A percentile compares a stretch with the other conserved stretches of the same genome.
These are phyloP conservation scores for Fusarium chaquense DNA, from an alignment of 2,329 filamentous ascomycete species.

Conservation along the genomic window DNA sequence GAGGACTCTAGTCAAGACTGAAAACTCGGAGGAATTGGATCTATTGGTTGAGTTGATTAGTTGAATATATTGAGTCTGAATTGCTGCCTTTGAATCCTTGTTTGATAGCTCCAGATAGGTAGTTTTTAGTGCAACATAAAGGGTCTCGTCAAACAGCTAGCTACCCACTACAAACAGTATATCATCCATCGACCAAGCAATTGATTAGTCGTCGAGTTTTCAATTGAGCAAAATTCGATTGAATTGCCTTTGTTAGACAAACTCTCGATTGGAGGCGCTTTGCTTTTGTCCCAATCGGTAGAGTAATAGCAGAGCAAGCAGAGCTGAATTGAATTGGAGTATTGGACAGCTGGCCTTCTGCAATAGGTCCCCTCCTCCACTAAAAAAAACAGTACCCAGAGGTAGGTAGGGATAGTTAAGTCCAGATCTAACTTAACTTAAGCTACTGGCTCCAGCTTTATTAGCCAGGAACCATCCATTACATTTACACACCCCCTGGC, in stretches of 20 bases:
- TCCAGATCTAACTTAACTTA: slow-evolving; percentile 21
- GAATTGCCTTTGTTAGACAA: not conserved
- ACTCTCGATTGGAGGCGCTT: slow-evolving; percentile 10
- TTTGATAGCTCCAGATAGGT: slow-evolving; percentile 5
- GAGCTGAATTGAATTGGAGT: slow-evolving; percentile 13
- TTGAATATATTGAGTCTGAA: not conserved
- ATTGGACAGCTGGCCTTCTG: slow-evolving; percentile 43
- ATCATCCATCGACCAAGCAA: not conserved
- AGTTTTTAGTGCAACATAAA: slow-evolving; percentile 21
- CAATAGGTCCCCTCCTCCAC: slow-evolving; percentile 30
- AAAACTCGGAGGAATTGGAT: not conserved
- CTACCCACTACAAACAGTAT: not conserved
- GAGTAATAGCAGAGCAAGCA: slow-evolving; percentile 1
- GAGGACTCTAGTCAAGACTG: not conserved
- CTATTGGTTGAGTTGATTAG: not conserved
- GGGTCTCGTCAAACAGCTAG: slow-evolving; percentile 16
- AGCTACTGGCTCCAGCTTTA: slow-evolving; percentile 19
- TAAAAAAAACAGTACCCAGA: slow-evolving; percentile 20
- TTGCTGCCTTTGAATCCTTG: slow-evolving; percentile 13
- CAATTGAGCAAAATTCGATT: not conserved
- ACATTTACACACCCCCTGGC: slow-evolving; percentile 20
- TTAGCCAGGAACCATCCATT: slow-evolving; percentile 27
- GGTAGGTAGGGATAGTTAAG: slow-evolving; percentile 27
- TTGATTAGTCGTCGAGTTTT: not conserved
- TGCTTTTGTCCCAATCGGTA: slow-evolving; percentile 26